Base-by-base conservation (phyloP, 2,329 filamentous ascomycete species). In the Sphaceloma murrayae region DNA sequence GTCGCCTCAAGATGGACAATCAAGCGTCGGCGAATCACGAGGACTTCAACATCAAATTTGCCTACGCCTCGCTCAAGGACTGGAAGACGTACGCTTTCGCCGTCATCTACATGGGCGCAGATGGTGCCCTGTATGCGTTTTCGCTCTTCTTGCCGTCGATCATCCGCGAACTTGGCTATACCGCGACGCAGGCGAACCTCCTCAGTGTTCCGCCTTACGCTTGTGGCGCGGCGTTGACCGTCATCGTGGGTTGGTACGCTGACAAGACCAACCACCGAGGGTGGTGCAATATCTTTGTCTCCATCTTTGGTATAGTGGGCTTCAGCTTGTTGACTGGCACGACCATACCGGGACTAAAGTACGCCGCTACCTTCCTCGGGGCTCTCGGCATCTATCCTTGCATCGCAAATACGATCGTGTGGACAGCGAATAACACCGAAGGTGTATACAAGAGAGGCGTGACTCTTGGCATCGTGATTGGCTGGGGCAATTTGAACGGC, bases 361-460 rank as follows among this genome's bases (percentile, higher is more conserved):
- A 95, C 58, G 82, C 80, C 0, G 88, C 83, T 0, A 83, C 78
- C 0, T 95, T 94, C 62, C 68, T 95, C 0, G 87, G 82, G 0
- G 87, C 88, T 0, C 68, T 89, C 46, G 87, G 88, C 1, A 94
- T 94, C 53, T 94, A 94, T 56, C 87, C 88, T 0, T 82, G 78
- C 55, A 85, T 94, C 46, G 67, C 85, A 6, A 91, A 94, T 58
- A 94, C 85, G 0, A 85, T 95, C 51, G 79, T 80, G 2, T 95
- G 88, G 88, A 70, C 81, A 13, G 78, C 80, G 36, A 95, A 95
- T 66, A 95, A 94, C 50, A 74, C 80, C 26, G 88, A 94, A 63
- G 83, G 88, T 10, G 84, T 89, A 2, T 94, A 94, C 65, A 94
- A 94, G 68, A 77, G 88, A 24, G 88, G 87, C 27, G 81, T 94